A percentile compares a stretch with the other conserved stretches of the same genome.
Conservation (phyloP, 345 rosid genomes). For the rapeseed (Brassica napus) region Da-Ae NC_063446.1:24576501-24577000, state of each 20-base stretch:
- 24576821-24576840: conserved; percentile 15
- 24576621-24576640: conserved; percentile 75
- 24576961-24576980: background rate
- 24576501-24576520: conserved; percentile 73
- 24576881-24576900: conserved; percentile 31
- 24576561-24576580: conserved; percentile 80
- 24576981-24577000: background rate
- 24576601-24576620: conserved; percentile 46
- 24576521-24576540: conserved; percentile 55
- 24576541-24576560: conserved; percentile 58
- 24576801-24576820: conserved; percentile 25
- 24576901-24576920: background rate
- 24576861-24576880: conserved; percentile 16
- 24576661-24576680: conserved; percentile 53
- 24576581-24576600: conserved; percentile 53
- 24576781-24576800: conserved; percentile 33
- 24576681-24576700: conserved; percentile 42
- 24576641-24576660: conserved; percentile 81
- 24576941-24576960: background rate
- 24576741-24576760: conserved; percentile 32
- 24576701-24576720: background rate
- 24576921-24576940: background rate
- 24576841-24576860: background rate
- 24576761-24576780: conserved; percentile 42
- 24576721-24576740: background rate